Percentiles rank a stretch among this genome's conserved stretches.
These are phyloP conservation scores for Clavariopsis aquatica DNA, from an alignment of 495 filamentous ascomycete genomes.

Conservation along the genomic window DNA sequence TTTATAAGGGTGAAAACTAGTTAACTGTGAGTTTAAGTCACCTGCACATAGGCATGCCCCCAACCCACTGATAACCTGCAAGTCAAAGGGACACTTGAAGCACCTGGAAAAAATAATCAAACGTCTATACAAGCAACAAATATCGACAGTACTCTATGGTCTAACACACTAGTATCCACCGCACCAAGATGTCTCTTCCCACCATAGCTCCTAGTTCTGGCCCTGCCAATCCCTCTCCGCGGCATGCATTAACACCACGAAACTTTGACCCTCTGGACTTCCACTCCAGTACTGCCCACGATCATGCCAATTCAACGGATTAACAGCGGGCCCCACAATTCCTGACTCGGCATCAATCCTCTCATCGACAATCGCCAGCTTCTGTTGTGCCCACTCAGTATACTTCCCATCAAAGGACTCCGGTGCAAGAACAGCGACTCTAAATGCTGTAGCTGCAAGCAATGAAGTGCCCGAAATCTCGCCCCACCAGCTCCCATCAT, in stretches of 20 bases:
- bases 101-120: too few relatives aligned
- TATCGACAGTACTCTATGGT: background rate
- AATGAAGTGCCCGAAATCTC: conserved; percentile 55
- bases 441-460: conserved; percentile 50
- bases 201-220: background rate
- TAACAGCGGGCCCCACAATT: conserved; percentile 50
- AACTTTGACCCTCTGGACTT: conserved; percentile 54
- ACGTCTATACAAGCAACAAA: too few relatives aligned
- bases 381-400: conserved; percentile 50
- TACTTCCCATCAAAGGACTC: conserved; percentile 47
- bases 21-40: background rate
- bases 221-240: conserved; percentile 49
- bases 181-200: background rate
- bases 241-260: conserved; percentile 51
- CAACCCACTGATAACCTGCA: too few relatives aligned
- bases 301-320: conserved; percentile 52
- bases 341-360: conserved; percentile 45
- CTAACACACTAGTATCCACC: background rate
- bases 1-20: background rate
- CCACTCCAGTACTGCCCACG: conserved; percentile 41
- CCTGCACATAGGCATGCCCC: too few relatives aligned
- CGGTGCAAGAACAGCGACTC: conserved; percentile 51
- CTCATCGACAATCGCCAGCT: conserved; percentile 44
- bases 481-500: conserved; percentile 53
- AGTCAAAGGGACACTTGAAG: background rate